These are phyloP conservation scores for Trypanosoma avium DNA, from an alignment of 208 protist genomes.

Conservation along the genomic window DNA sequence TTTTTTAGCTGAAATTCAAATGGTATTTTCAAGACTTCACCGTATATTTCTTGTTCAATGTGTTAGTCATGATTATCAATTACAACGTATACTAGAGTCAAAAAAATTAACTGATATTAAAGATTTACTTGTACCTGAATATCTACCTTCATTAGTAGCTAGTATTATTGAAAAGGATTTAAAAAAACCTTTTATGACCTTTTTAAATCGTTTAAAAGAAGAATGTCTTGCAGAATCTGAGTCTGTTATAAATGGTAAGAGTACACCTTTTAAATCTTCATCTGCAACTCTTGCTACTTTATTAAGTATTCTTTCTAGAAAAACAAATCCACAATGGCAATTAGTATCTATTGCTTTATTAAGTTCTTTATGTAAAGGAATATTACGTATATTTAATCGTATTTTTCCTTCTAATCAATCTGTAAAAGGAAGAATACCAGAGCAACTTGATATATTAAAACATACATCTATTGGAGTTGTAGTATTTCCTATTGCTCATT, in stretches of 20 bases:
- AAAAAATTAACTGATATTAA: conserved; percentile 61
- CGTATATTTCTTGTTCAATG: conserved; percentile 67
- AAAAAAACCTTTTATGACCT: conserved; percentile 80
- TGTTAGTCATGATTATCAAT: conserved; percentile 81
- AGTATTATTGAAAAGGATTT: conserved; percentile 73
- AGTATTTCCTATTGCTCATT: conserved; percentile 77
- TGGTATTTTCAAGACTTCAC: conserved; percentile 66
- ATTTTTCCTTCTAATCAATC: conserved; percentile 21
- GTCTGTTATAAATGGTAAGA: conserved; percentile 32
- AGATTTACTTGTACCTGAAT: conserved; percentile 60
- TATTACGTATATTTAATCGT: conserved; percentile 57
- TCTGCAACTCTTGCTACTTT: conserved; percentile 58
- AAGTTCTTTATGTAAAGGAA: conserved; percentile 62
- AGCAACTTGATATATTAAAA: conserved; percentile 43
- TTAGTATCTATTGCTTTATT: conserved; percentile 72
- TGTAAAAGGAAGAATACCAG: neutral
- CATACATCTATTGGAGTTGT: conserved; percentile 77
- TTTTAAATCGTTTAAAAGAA: conserved; percentile 75
- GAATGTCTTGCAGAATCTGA: conserved; percentile 64
- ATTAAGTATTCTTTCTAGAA: conserved; percentile 66
- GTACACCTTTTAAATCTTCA: conserved; percentile 19
- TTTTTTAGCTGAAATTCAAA: conserved; percentile 44
- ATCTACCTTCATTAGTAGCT: conserved; percentile 56
- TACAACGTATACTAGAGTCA: conserved; percentile 71
- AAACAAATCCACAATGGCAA: conserved; percentile 66